Percentiles rank a stretch among this genome's conserved stretches.
Conservation (phyloP, 2,329 filamentous ascomycete species). For the Botrytis fabae region DNA sequence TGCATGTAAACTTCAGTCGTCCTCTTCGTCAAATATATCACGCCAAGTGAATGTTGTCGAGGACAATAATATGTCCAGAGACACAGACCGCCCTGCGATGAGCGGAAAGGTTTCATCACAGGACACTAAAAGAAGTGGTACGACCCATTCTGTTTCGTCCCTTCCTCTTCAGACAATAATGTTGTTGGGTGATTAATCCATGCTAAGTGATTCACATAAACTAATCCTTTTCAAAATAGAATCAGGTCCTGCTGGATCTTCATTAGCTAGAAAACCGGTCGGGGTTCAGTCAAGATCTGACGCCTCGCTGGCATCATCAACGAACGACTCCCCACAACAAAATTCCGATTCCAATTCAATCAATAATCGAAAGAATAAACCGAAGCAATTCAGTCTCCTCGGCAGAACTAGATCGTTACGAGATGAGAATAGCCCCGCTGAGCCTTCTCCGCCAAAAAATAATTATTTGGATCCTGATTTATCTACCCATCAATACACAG, state of each 20-base stretch:
- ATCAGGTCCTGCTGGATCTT: slow-evolving; percentile 29
- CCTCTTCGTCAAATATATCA: slow-evolving; percentile 31
- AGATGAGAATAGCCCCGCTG: slow-evolving; percentile 41
- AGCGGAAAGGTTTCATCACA: slow-evolving; percentile 37
- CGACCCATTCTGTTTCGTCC: slow-evolving; percentile 31
- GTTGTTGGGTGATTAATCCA: slow-evolving; percentile 11
- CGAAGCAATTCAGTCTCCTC: slow-evolving; percentile 43
- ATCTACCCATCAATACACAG: slow-evolving; percentile 42
- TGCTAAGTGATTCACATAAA: slow-evolving; percentile 7
- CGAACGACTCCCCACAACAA: slow-evolving; percentile 19
- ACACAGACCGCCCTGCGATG: slow-evolving; percentile 37
- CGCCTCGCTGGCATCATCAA: slow-evolving; percentile 33
- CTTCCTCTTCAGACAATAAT: slow-evolving; percentile 21
- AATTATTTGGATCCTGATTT: slow-evolving; percentile 25
- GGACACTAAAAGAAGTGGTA: slow-evolving; percentile 39
- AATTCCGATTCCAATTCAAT: slow-evolving; percentile 28
- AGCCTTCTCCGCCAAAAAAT: slow-evolving; percentile 20
- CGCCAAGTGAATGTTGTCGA: slow-evolving; percentile 36
- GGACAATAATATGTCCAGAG: slow-evolving; percentile 41
- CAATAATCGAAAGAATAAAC: slow-evolving; percentile 35
- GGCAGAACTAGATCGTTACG: slow-evolving; percentile 47
- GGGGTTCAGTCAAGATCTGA: slow-evolving; percentile 36
- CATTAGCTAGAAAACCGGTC: slow-evolving; percentile 37
- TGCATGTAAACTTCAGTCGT: slow-evolving; percentile 44
- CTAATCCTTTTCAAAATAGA: slow-evolving; percentile 30